phyloP scores from a whole-genome alignment of 2,329 filamentous ascomycete genomes.

The Mycosphaerella arachidis region DNA sequence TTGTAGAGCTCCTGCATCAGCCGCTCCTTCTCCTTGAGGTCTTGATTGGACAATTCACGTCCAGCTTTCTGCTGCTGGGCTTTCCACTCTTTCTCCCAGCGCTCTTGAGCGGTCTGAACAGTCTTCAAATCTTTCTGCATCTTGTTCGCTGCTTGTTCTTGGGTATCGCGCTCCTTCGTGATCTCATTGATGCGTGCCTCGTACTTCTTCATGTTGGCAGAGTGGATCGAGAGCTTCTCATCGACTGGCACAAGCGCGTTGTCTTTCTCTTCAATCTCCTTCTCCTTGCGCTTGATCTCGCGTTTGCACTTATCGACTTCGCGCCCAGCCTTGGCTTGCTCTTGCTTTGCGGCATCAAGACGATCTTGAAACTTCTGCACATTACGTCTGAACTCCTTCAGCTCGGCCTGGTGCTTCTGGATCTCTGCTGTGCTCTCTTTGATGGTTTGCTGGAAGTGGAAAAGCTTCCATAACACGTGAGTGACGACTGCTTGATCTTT shows the following conservation, averaged over 20 bases:
- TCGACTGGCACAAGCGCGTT: slow-evolving; percentile 84
- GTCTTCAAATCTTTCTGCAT: slow-evolving; percentile 73
- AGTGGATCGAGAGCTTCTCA: slow-evolving; percentile 81
- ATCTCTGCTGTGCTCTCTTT: slow-evolving; percentile 88
- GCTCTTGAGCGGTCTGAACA: slow-evolving; percentile 83
- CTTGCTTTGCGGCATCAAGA: slow-evolving; percentile 75
- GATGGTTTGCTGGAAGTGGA: slow-evolving; percentile 89
- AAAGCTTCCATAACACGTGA: slow-evolving; percentile 94
- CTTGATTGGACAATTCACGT: slow-evolving; percentile 75
- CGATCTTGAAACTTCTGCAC: slow-evolving; percentile 77
- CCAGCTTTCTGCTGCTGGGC: slow-evolving; percentile 82
- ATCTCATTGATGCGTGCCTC: slow-evolving; percentile 66
- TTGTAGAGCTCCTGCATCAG: slow-evolving; percentile 81
- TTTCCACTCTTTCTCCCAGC: slow-evolving; percentile 84
- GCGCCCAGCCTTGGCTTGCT: slow-evolving; percentile 72
- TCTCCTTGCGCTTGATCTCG: slow-evolving; percentile 79
- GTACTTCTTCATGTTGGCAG: slow-evolving; percentile 63
- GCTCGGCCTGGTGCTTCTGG: slow-evolving; percentile 85
- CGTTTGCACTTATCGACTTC: slow-evolving; percentile 79
- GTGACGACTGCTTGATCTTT: slow-evolving; percentile 86
- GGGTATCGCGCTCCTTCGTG: slow-evolving; percentile 69
- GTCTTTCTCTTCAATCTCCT: slow-evolving; percentile 78
- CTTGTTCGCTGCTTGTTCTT: slow-evolving; percentile 64
- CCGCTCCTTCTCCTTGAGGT: slow-evolving; percentile 83
- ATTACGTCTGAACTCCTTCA: slow-evolving; percentile 86